A percentile compares a stretch with the other conserved stretches of the same genome.
Conservation (phyloP, 345 rosid genomes). For the Odontarrhena argentea region DNA sequence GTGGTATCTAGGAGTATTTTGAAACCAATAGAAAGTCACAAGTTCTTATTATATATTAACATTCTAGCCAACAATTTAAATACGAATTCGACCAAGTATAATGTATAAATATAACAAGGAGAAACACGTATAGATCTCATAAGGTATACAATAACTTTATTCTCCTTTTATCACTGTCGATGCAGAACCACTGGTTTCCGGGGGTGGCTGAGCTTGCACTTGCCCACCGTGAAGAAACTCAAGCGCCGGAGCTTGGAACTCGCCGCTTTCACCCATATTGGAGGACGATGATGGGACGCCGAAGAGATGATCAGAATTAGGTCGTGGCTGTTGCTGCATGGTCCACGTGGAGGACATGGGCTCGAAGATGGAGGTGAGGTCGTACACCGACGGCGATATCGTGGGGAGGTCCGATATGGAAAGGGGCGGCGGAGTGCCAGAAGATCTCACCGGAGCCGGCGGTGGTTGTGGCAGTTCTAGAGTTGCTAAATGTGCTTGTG, state of each 20-base stretch:
- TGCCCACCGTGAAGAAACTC: slow-evolving; percentile 62
- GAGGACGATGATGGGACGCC: slow-evolving; percentile 32
- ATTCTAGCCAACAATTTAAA: slow-evolving; percentile 19
- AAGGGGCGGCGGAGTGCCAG: slow-evolving; percentile 53
- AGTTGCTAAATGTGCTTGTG: slow-evolving; percentile 72
- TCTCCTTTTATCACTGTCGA: slow-evolving; percentile 35
- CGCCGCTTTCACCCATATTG: slow-evolving; percentile 54
- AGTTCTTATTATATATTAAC: slow-evolving; percentile 11
- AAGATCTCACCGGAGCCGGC: slow-evolving; percentile 38
- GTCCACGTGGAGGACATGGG: slow-evolving; percentile 56
- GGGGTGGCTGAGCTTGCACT: slow-evolving; percentile 49
- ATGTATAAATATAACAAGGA: slow-evolving; percentile 15
- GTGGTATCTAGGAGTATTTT: no score
- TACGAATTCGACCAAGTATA: slow-evolving; percentile 27
- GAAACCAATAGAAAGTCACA: neutral
- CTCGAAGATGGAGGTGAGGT: slow-evolving; percentile 71
- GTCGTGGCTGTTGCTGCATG: slow-evolving; percentile 55
- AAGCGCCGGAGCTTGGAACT: slow-evolving; percentile 69
- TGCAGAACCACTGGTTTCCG: slow-evolving; percentile 31
- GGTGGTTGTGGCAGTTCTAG: slow-evolving; percentile 62
- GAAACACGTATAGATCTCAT: slow-evolving; percentile 23
- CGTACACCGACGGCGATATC: slow-evolving; percentile 54
- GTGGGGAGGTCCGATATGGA: slow-evolving; percentile 75
- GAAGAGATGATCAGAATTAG: slow-evolving; percentile 55
- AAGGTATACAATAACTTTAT: slow-evolving; percentile 14